phyloP scores from a whole-genome alignment of 345 rosid genomes.

The Arabis alpina region DNA sequence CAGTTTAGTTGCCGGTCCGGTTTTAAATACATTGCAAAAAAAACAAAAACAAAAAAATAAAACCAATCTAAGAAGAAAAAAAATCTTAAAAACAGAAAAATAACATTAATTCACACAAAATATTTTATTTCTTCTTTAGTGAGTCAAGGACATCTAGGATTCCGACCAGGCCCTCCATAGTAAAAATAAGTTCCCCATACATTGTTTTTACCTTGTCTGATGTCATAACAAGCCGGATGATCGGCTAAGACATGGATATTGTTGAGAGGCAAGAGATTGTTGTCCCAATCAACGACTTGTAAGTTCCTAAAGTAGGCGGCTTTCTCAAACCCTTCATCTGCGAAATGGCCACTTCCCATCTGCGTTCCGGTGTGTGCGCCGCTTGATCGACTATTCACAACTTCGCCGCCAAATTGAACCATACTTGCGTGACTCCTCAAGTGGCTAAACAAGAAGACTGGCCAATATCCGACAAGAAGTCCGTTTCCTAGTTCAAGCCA shows the following conservation, averaged over 20 bases:
- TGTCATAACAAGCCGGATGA: conserved; percentile 88
- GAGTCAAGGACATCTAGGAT: conserved; percentile 72
- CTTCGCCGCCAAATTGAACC: conserved; percentile 96
- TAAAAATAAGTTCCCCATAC: conserved; percentile 98
- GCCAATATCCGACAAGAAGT: conserved; percentile 94
- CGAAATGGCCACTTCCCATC: conserved; percentile 98
- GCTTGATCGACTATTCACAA: conserved; percentile 74
- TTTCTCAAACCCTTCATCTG: conserved; percentile 81
- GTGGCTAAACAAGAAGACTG: conserved; percentile 84
- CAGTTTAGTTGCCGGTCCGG: too few relatives aligned
- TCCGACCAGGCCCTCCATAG: conserved; percentile 98
- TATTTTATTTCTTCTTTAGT: conserved; percentile 13
- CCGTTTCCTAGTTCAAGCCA: conserved; percentile 93
- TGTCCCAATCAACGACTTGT: conserved; percentile 95
- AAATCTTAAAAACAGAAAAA: conserved; percentile 18
- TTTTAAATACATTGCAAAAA: too few relatives aligned
- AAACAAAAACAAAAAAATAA: not conserved
- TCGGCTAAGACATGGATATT: conserved; percentile 80
- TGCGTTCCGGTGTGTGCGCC: conserved; percentile 82
- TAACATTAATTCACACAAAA: conserved; percentile 35
- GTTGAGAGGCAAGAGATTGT: conserved; percentile 73
- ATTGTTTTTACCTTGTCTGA: conserved; percentile 77
- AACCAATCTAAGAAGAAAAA: conserved; percentile 12
- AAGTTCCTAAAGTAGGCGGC: conserved; percentile 89
- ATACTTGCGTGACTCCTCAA: conserved; percentile 87